Base-by-base conservation (phyloP, 768 basidiomycete genomes). In the Porpolomopsis calyptriformis region DNA sequence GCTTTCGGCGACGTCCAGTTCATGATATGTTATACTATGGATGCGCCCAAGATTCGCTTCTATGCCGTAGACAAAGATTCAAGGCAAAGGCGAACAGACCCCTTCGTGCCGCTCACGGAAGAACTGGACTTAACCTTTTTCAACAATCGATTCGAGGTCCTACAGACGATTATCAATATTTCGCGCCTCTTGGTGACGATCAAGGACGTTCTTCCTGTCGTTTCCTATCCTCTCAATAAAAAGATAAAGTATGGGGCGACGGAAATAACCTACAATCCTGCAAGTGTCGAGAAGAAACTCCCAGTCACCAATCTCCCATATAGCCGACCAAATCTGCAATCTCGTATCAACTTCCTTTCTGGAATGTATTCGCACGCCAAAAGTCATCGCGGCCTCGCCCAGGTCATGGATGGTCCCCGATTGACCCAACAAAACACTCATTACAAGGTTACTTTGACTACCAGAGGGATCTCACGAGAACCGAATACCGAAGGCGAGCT, bases 341-440 rank as follows among this genome's bases (percentile, higher is more conserved):
- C 18, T 25, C 45, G 45, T 27, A 6, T 46, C 35, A 16, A 24
- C 4, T 46, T 46, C 45, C 34, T 46, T 16, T 3, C 11, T 6
- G 14, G 25, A 8, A 46, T 46, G 45, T 46, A 46, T 24, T 10
- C 8, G 38, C 22, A 47, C 40, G 46, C 46, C 33, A 29, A 33
- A 29, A 25, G 46, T 33, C 40, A 41, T 47, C 46, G 38, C 20
- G 38, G 38, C 39, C 39, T 47, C 20, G 23, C 40, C 16, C 14
- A 40, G 18, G 37, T 33, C 24, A 12, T 8, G 4, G 34, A 46
- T 23, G 37, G 45, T 10, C 45, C 35, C 16, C 36, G 24, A 37
- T 20, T 36, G 10, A 31, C 5, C 46, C 16, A 27, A 22, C 11
- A 14, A 37, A 2, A 20, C 16, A n/a, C 3, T 12, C 10, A 22